These are phyloP conservation scores for Tylopilus cervinicoccineus DNA, from an alignment of 768 basidiomycete species.

Conservation along the genomic window DNA sequence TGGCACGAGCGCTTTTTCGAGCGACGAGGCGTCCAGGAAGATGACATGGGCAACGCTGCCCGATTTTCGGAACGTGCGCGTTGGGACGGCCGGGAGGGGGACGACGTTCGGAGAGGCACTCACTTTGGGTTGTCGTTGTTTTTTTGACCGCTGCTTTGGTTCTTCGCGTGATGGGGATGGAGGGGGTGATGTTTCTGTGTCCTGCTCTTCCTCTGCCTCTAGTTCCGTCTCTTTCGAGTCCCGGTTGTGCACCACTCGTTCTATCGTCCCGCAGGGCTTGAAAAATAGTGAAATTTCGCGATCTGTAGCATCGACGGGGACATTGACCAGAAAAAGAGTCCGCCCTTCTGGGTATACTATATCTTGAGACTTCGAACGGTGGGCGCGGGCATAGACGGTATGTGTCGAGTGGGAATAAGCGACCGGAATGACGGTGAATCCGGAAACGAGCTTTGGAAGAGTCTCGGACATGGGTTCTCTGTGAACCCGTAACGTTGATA, in stretches of 20 bases:
- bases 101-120: constrained; percentile 46
- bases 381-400: constrained; percentile 73
- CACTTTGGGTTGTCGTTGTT: constrained; percentile 24
- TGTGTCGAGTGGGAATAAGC: constrained; percentile 48
- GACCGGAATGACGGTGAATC: constrained; percentile 37
- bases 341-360: constrained; percentile 47
- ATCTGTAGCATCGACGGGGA: constrained; percentile 86
- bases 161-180: constrained; percentile 3
- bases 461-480: constrained; percentile 9
- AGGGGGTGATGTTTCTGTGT: background rate
- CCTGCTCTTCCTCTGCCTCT: constrained; percentile 20
- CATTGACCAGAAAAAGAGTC: constrained; percentile 85
- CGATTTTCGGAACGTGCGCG: constrained; percentile 58
- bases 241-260: constrained; percentile 63
- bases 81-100: constrained; percentile 50
- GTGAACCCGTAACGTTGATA: background rate
- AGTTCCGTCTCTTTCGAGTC: constrained; percentile 34
- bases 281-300: constrained; percentile 77
- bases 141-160: constrained; percentile 29
- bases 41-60: constrained; percentile 69
- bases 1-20: constrained; percentile 58
- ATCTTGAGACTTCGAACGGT: constrained; percentile 45
- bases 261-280: constrained; percentile 71
- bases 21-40: constrained; percentile 68
- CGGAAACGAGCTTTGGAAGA: constrained; percentile 27